Percentiles rank a stretch among this genome's conserved stretches.
These are phyloP conservation scores for Ogataea haglerorum DNA, from an alignment of 805 yeast genomes.

Conservation along the genomic window DNA sequence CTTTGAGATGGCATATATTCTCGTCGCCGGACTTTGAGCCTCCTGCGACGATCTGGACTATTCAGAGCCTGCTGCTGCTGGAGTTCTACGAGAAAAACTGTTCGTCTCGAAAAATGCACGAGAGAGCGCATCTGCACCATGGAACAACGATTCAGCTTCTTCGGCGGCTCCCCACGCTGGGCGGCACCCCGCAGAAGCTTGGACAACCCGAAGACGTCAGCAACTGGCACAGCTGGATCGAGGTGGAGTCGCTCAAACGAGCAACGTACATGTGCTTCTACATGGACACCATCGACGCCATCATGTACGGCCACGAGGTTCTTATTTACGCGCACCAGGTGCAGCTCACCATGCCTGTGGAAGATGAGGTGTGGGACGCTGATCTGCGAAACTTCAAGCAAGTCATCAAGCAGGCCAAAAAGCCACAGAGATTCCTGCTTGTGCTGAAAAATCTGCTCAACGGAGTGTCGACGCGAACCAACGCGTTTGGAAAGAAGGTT, in stretches of 20 bases:
- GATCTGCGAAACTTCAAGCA: constrained; percentile 21
- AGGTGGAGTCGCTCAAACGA: constrained; percentile 73
- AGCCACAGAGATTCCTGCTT: constrained; percentile 46
- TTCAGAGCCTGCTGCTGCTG: constrained; percentile 69
- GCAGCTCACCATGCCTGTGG: constrained; percentile 60
- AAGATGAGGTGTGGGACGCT: constrained; percentile 55
- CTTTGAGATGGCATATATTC: constrained; percentile 68
- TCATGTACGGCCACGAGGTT: constrained; percentile 71
- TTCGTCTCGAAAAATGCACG: constrained; percentile 66
- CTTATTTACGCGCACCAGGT: constrained; percentile 56
- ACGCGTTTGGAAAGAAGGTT: constrained; percentile 63
- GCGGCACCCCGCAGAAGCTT: constrained; percentile 56
- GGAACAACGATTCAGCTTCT: constrained; percentile 80
- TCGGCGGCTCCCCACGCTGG: constrained; percentile 71
- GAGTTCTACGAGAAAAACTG: constrained; percentile 79
- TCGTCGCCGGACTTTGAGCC: constrained; percentile 69
- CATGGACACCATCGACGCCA: constrained; percentile 74
- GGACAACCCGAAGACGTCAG: constrained; percentile 23
- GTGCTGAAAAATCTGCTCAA: constrained; percentile 58
- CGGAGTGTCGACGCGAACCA: constrained; percentile 44
- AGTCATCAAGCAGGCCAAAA: constrained; percentile 23
- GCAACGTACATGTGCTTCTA: constrained; percentile 79
- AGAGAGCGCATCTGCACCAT: constrained; percentile 80
- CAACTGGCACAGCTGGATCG: constrained; percentile 66
- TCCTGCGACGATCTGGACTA: constrained; percentile 72